Evolutionary conservation across 257 asterid genomes (phyloP), one percentile per base, ranked within the genome.

Genomic region (Solanum pimpinellifolium): DNA sequence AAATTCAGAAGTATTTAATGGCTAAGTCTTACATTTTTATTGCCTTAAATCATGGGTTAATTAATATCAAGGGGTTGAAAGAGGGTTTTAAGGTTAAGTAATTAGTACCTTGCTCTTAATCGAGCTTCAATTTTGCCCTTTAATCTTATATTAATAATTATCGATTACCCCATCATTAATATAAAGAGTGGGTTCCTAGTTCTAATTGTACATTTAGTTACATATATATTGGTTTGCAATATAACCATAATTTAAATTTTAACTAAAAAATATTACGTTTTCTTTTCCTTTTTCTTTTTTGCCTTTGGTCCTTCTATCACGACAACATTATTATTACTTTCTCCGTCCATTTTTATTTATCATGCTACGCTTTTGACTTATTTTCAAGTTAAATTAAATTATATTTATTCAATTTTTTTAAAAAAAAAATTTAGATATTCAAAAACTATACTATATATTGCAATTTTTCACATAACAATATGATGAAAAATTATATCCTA

Each of bases 381-480:
- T 35, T 35, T 35, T 35, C 39, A 35, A 35, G 7, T 35, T 35
- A 35, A 35, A 35, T 35, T 35, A 35, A 1, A 35, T 35, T 35
- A 35, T 0, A 35, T 35, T 5, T 0, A 35, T 5, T 35, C 7
- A 0, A 35, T 0, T 35, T 35, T 35, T 35, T 35, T 0, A 5
- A 35, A 0, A 5, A 35, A 35, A 35, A 33, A 35, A 35, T 5
- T 35, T 35, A 5, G 7, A 35, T 35, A 35, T 4, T 35, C 39
- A 35, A 35, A 35, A 35, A 35, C 39, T 35, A 35, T 35, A 35
- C 39, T 35, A 35, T 35, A 35, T 35, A 35, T 35, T 1, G 1
- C 1, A 35, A 35, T 35, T 35, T 35, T 35, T 35, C 39, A 35
- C 7, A 35, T 35, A 35, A 1, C 7, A 35, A 35, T 35, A 35